Conservation (phyloP, 768 basidiomycete genomes). For the Macrolepiota albuminosa region DNA sequence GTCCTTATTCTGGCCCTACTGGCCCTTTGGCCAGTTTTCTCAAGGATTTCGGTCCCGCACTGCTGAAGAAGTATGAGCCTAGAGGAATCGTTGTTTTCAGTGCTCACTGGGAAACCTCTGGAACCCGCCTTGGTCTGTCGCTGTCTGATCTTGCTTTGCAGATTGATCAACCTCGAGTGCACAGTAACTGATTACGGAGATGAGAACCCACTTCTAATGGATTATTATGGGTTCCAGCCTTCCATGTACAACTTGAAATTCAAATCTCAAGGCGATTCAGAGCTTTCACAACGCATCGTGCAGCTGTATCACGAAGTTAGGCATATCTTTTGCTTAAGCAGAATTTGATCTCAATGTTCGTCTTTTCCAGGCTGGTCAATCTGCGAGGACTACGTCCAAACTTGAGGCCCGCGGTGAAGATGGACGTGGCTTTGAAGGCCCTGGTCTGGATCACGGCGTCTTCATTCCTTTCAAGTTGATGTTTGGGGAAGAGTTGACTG, state of each 20-base stretch:
- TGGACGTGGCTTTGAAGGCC: constrained; percentile 58
- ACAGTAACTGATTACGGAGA: constrained; percentile 75
- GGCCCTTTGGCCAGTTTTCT: constrained; percentile 58
- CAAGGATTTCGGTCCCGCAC: constrained; percentile 55
- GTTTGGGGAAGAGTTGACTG: constrained; percentile 62
- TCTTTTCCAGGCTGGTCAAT: constrained; percentile 38
- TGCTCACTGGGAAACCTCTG: constrained; percentile 74
- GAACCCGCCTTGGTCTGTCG: constrained; percentile 50
- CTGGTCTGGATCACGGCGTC: constrained; percentile 76
- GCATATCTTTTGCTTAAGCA: background rate
- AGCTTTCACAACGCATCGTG: constrained; percentile 54
- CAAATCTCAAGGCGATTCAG: constrained; percentile 58
- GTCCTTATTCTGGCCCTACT: constrained; percentile 36
- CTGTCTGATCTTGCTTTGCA: background rate
- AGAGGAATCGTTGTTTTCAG: constrained; percentile 80
- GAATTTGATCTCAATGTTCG: background rate
- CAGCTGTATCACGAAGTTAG: constrained; percentile 51
- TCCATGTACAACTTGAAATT: constrained; percentile 62
- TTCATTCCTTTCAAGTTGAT: constrained; percentile 77
- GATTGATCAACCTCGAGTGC: background rate
- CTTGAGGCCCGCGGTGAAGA: constrained; percentile 58
- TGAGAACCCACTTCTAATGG: constrained; percentile 69
- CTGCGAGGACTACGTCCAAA: constrained; percentile 43
- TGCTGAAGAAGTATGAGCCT: constrained; percentile 68
- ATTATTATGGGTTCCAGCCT: constrained; percentile 66